Percentiles rank a stretch among this genome's conserved stretches.
phyloP scores from a whole-genome alignment of 768 basidiomycete genomes.

The Boletus reticuloceps region DNA sequence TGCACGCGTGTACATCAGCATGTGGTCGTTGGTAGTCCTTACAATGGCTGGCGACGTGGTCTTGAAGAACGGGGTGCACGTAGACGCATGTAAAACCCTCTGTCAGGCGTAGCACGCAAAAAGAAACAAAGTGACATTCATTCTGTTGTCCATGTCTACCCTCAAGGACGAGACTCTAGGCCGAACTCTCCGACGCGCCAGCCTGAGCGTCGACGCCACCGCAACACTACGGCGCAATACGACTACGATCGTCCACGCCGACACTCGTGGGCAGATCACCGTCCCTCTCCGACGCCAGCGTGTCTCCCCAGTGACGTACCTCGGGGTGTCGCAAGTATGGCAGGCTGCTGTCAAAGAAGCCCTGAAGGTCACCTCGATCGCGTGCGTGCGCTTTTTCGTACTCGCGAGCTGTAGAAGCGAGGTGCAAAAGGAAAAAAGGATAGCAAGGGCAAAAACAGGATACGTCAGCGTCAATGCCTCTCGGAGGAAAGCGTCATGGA shows the following conservation, averaged over 20 bases:
- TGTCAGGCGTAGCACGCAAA: too few species aligned
- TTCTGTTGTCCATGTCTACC: too few species aligned
- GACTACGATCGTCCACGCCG: neutral
- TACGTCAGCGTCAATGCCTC: neutral
- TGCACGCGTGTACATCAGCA: too few species aligned
- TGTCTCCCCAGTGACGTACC: slow-evolving; percentile 67
- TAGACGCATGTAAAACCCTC: too few species aligned
- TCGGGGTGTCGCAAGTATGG: slow-evolving; percentile 71
- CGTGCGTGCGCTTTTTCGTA: slow-evolving; percentile 59
- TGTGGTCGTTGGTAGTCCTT: too few species aligned
- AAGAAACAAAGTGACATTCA: too few species aligned
- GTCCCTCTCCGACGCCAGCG: slow-evolving; percentile 26
- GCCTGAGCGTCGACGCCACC: neutral
- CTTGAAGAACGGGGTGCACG: too few species aligned
- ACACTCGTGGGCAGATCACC: neutral
- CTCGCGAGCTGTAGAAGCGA: slow-evolving; percentile 54
- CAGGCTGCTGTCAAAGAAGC: slow-evolving; percentile 80
- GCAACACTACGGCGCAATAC: neutral
- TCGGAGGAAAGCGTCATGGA: neutral
- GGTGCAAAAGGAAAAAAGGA: neutral
- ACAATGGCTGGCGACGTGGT: too few species aligned
- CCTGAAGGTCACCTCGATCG: slow-evolving; percentile 50
- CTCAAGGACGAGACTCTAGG: too few species aligned
- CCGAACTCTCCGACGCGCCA: neutral
- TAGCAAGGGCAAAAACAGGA: too few species aligned